A percentile compares a stretch with the other conserved stretches of the same genome.
Evolutionary conservation across 805 yeast species (phyloP).

Genomic region (Starmerella powellii): DNA sequence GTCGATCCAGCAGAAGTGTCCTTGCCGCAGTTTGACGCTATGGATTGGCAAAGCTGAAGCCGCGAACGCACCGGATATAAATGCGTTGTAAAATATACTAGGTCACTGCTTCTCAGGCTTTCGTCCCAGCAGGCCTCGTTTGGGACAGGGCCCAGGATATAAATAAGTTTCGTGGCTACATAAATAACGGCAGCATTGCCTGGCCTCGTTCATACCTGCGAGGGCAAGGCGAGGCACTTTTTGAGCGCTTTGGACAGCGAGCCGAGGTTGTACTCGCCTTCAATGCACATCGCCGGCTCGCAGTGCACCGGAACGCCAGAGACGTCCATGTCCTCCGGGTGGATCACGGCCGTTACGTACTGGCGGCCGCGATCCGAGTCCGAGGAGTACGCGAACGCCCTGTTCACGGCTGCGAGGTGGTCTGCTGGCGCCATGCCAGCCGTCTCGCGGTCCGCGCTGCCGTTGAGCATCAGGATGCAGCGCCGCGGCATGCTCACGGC

Average conservation of each 20-base stretch:
- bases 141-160: too few relatives aligned
- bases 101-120: too few relatives aligned
- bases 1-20: too few relatives aligned
- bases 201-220: too few relatives aligned
- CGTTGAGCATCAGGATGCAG: conserved; percentile 56
- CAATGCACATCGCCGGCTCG: conserved; percentile 7
- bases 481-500: conserved; percentile 10
- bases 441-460: conserved; percentile 70
- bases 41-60: too few relatives aligned
- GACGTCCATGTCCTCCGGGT: conserved; percentile 20
- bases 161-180: too few relatives aligned
- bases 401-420: conserved; percentile 43
- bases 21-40: too few relatives aligned
- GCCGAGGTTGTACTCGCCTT: conserved; percentile 8
- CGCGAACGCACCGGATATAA: too few relatives aligned
- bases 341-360: conserved; percentile 53
- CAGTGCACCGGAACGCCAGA: background rate
- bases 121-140: too few relatives aligned
- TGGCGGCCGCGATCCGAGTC: conserved; percentile 2
- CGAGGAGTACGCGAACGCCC: conserved; percentile 44
- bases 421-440: conserved; percentile 49
- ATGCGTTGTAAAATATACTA: too few relatives aligned
- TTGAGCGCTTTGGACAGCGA: conserved; percentile 6
- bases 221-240: background rate
- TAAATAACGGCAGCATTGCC: too few relatives aligned